A percentile compares a stretch with the other conserved stretches of the same genome.
Evolutionary conservation across 352 stramenopile genomes (phyloP).

Genomic region (Phytophthora idaei): DNA sequence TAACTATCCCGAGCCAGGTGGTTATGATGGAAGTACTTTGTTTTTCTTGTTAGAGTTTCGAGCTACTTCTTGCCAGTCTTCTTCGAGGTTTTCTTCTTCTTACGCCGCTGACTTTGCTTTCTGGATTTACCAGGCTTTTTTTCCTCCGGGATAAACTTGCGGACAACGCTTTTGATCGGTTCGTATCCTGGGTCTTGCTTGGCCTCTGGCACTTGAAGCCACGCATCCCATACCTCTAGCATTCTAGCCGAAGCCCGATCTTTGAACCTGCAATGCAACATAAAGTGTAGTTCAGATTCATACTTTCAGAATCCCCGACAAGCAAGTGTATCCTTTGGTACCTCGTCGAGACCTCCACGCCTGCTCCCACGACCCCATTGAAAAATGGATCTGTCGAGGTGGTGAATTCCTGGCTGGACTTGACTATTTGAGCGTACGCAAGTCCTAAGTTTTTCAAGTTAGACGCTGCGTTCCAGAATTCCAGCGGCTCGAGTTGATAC

Average conservation of each 20-base stretch:
- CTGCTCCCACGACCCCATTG: slow-evolving; percentile 48
- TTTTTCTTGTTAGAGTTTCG: not conserved
- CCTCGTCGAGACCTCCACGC: slow-evolving; percentile 47
- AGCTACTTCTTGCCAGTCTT: slow-evolving; percentile 14
- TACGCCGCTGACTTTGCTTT: slow-evolving; percentile 14
- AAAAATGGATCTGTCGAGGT: slow-evolving; percentile 48
- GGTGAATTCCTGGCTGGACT: slow-evolving; percentile 63
- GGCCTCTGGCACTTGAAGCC: slow-evolving; percentile 57
- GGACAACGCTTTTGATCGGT: slow-evolving; percentile 58
- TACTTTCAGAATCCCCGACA: not conserved
- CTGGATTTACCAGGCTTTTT: not conserved
- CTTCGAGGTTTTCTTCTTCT: slow-evolving; percentile 14
- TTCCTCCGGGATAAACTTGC: slow-evolving; percentile 48
- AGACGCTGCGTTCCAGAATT: slow-evolving; percentile 62
- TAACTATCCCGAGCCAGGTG: slow-evolving; percentile 50
- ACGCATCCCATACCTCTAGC: slow-evolving; percentile 72
- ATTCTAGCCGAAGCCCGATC: slow-evolving; percentile 68
- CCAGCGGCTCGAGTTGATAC: slow-evolving; percentile 67
- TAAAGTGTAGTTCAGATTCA: not conserved
- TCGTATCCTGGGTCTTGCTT: slow-evolving; percentile 52
- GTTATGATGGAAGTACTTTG: not conserved
- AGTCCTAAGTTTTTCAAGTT: slow-evolving; percentile 94
- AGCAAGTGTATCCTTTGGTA: slow-evolving; percentile 9
- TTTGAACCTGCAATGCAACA: slow-evolving; percentile 53
- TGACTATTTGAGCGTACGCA: slow-evolving; percentile 93